These are phyloP conservation scores for Imleria badia DNA, from an alignment of 768 basidiomycete genomes.

Conservation along the genomic window DNA sequence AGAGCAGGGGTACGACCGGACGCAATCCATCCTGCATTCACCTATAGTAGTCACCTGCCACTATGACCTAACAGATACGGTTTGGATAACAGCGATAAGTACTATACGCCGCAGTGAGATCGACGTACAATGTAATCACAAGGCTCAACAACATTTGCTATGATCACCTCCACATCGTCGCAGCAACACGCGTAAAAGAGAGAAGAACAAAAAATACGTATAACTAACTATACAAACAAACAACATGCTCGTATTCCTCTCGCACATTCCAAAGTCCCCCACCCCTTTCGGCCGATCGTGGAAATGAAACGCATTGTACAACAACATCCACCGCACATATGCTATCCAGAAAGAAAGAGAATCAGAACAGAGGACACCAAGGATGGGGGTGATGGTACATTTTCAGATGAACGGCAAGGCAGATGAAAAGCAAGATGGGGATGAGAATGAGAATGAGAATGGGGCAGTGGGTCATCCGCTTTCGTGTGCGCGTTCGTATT, in stretches of 20 bases:
- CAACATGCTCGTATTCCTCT: neutral
- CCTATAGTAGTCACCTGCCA: no score
- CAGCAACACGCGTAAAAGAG: neutral
- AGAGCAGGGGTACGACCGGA: no score
- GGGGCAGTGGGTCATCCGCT: neutral
- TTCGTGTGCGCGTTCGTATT: neutral
- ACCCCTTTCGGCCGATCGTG: no score
- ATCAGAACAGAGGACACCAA: neutral
- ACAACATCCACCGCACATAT: neutral
- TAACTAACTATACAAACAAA: neutral
- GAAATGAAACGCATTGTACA: conserved; percentile 1
- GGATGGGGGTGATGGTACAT: conserved; percentile 1
- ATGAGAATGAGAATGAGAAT: neutral
- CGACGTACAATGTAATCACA: no score
- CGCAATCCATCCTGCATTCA: no score
- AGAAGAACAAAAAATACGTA: neutral
- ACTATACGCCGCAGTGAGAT: no score
- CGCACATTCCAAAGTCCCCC: no score
- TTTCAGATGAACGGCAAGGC: neutral
- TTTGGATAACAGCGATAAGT: no score
- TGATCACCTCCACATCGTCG: neutral
- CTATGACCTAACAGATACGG: no score
- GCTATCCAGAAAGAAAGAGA: neutral
- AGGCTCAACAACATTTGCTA: neutral
- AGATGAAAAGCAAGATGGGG: neutral